A percentile compares a stretch with the other conserved stretches of the same genome.
Evolutionary conservation across 345 rosid species (phyloP).

Genomic region (Aegle marmelos): DNA sequence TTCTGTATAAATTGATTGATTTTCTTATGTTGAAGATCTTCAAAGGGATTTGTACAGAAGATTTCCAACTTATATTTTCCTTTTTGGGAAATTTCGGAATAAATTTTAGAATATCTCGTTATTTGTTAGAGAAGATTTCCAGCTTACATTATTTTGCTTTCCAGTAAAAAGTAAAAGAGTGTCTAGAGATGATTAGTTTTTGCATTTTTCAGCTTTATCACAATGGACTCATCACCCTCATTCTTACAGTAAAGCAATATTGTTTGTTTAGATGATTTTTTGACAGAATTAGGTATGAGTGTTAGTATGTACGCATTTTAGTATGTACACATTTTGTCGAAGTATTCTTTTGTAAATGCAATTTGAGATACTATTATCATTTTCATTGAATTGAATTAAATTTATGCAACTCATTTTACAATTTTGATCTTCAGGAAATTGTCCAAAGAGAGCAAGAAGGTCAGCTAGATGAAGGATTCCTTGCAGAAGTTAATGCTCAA

Average conservation of each 20-base stretch:
- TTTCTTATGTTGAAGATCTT: neutral
- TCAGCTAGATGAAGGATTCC: constrained; percentile 86
- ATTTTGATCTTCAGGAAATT: constrained; percentile 44
- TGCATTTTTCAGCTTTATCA: neutral
- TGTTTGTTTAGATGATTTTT: neutral
- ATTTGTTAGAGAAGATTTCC: neutral
- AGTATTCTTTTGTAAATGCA: neutral
- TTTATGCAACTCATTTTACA: constrained; percentile 1
- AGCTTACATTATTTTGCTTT: no score
- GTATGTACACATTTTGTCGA: neutral
- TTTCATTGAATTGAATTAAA: neutral
- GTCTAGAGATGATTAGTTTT: neutral
- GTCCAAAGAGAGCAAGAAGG: constrained; percentile 74
- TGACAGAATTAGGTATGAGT: neutral
- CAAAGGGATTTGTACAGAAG: neutral
- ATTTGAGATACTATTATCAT: neutral
- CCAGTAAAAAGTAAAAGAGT: neutral
- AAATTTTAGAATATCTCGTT: neutral
- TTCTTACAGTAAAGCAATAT: neutral
- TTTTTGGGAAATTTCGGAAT: neutral
- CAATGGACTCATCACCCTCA: neutral
- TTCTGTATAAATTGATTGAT: constrained; percentile 3
- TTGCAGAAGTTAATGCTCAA: constrained; percentile 88
- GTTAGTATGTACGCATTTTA: neutral
- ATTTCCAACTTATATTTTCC: neutral